Base-by-base conservation (phyloP, 1,139 yeast species). In the Yamadazyma atlantica region DNA sequence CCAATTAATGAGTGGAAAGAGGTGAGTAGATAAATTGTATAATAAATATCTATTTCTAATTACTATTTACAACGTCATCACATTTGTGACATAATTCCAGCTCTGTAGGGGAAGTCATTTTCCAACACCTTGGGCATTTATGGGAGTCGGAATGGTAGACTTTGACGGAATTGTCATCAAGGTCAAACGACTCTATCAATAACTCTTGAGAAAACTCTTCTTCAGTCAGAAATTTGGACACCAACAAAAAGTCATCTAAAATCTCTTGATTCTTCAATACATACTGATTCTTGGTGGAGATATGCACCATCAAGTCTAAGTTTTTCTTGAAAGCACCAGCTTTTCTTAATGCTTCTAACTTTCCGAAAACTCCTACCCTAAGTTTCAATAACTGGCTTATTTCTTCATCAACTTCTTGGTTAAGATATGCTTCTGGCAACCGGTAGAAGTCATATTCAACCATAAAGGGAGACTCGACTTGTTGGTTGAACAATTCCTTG, bases 71-170 rank as follows among this genome's bases (percentile, higher is more conserved):
- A 14, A 64, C 72, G 0, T 45, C 37, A 8, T 74, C 78, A 62
- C 97, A 90, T 49, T 94, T 76, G 0, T 42, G 41, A 57, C 98
- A 92, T 23, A 90, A 66, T 2, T 56, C 55, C 12, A 78, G 80
- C 32, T 73, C 80, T 1, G 47, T 52, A 0, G 57, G 58, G 0
- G 95, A 69, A 12, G 77, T 76, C 53, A 64, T 81, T 53, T 87
- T 87, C 98, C 98, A 92, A 60, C 98, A 92, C 54, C 98, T 74
- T 2, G 96, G 95, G 57, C 98, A 92, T 53, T 88, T 88, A 37
- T 64, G 62, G 4, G 63, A 55, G 0, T 60, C 71, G 10, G 64
- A 51, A 4, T 78, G 59, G 1, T 48, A 45, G 2, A 76, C 48
- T 7, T 26, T 34, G 1, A 45, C 29, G 4, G 19, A n/a, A n/a